Conservation (phyloP, 2,329 filamentous ascomycete species). For the Alternaria conjuncta region DNA sequence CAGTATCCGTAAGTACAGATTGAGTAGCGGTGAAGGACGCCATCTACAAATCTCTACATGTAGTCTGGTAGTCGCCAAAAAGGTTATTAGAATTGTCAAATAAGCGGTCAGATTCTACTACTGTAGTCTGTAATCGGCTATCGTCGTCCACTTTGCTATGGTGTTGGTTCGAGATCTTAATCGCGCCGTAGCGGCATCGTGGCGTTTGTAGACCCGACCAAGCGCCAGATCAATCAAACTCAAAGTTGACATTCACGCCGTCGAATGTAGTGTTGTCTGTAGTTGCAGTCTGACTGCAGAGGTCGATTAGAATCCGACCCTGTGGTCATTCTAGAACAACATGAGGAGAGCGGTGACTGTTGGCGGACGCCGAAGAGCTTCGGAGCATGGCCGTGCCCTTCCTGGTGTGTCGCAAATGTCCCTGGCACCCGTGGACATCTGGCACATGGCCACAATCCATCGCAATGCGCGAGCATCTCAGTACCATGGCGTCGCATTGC, state of each 20-base stretch:
- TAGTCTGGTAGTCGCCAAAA: background rate
- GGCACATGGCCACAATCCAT: background rate
- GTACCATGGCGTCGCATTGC: background rate
- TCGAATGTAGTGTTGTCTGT: background rate
- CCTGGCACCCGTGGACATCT: background rate
- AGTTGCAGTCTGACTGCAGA: background rate
- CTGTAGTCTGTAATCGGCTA: background rate
- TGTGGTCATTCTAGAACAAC: background rate
- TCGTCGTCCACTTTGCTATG: background rate
- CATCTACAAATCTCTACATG: background rate
- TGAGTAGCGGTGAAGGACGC: background rate
- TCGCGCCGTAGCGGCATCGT: background rate
- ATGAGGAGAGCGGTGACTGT: background rate
- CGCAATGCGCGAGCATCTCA: background rate
- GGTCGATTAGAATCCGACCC: background rate
- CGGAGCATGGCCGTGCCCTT: background rate
- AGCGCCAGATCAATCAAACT: background rate
- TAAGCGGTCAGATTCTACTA: background rate
- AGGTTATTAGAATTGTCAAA: background rate
- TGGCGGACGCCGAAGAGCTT: background rate
- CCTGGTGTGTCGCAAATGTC: background rate
- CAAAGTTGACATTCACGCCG: background rate
- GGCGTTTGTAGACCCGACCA: background rate
- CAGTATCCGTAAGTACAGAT: background rate
- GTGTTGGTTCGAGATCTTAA: background rate